These are phyloP conservation scores for Achaetomium macrosporum DNA, from an alignment of 2,329 filamentous ascomycete genomes.

Conservation along the genomic window DNA sequence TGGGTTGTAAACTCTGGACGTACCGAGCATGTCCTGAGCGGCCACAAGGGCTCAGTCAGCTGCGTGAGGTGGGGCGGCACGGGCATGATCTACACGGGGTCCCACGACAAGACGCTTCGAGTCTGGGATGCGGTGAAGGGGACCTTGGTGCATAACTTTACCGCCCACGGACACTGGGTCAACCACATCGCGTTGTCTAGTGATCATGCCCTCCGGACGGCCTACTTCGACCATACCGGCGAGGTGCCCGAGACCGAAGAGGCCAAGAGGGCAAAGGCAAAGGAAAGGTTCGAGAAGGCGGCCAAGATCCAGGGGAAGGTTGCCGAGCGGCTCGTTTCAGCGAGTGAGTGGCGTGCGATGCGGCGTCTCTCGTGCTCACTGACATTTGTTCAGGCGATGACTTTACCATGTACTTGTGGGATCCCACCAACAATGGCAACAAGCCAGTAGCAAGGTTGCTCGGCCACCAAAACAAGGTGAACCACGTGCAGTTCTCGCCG, in stretches of 20 bases:
- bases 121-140: conserved; percentile 81
- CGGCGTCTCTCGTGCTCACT: neutral
- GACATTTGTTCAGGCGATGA: conserved; percentile 53
- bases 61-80: conserved; percentile 95
- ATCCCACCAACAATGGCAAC: conserved; percentile 62
- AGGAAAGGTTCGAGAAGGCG: conserved; percentile 78
- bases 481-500: conserved; percentile 90
- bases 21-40: conserved; percentile 76
- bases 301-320: conserved; percentile 70
- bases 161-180: conserved; percentile 79
- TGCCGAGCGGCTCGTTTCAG: conserved; percentile 79
- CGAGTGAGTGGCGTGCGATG: conserved; percentile 42
- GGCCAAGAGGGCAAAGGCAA: conserved; percentile 68
- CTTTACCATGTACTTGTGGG: conserved; percentile 95
- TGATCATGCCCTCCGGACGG: conserved; percentile 81
- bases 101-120: conserved; percentile 87
- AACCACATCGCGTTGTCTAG: conserved; percentile 93
- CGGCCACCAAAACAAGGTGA: conserved; percentile 96
- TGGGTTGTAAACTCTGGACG: conserved; percentile 77
- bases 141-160: conserved; percentile 70
- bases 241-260: conserved; percentile 61
- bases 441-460: conserved; percentile 84
- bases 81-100: conserved; percentile 74
- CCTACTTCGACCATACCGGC: conserved; percentile 77
- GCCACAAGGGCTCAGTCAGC: conserved; percentile 82